Base-by-base conservation (phyloP, 2,329 filamentous ascomycete genomes). In the Hypoxylon sp. region DNA sequence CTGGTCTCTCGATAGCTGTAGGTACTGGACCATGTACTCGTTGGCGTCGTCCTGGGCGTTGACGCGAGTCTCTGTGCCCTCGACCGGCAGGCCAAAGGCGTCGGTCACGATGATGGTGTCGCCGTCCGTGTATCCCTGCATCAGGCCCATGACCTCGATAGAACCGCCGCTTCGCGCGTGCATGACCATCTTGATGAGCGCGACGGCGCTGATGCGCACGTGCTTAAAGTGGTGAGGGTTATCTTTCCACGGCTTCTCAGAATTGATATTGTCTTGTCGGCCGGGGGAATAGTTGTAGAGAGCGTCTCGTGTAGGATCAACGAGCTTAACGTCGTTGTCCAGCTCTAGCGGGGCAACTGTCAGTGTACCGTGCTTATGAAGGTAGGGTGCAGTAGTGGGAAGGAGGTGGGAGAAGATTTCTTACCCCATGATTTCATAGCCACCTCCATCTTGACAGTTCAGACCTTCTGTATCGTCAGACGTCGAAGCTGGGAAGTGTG, bases 101-200 rank as follows among this genome's bases (percentile, higher is more conserved):
- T 99, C 96, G 1, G 94, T 98, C 56, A 99, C 91, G 70, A 99
- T 88, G 74, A 99, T 92, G 1, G 92, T 87, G 73, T 96, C 90
- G 42, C 90, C 89, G 70, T 93, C 87, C 51, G 97, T 91, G 78
- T 97, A 97, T 67, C 96, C 96, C 76, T 97, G 92, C 96, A 99
- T 99, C 72, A 99, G 80, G 61, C 96, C 96, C 96, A 99, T 99
- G 73, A 99, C 87, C 82, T 99, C 96, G 70, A 98, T 86, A 26
- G 88, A 89, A 61, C 96, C 95, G 70, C 96, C 96, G 0, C 93
- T 94, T n/a, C 96, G 92, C 8, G 96, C 96, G 78, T 99, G 96
- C 92, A 97, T 98, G 69, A 96, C 93, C 96, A 99, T 99, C 82
- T 99, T 99, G 72, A 98, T 87, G 63, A 99, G 87, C 4, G 96